phyloP scores from a whole-genome alignment of 1,284 basidiomycete genomes.

The Papiliotrema laurentii region DNA sequence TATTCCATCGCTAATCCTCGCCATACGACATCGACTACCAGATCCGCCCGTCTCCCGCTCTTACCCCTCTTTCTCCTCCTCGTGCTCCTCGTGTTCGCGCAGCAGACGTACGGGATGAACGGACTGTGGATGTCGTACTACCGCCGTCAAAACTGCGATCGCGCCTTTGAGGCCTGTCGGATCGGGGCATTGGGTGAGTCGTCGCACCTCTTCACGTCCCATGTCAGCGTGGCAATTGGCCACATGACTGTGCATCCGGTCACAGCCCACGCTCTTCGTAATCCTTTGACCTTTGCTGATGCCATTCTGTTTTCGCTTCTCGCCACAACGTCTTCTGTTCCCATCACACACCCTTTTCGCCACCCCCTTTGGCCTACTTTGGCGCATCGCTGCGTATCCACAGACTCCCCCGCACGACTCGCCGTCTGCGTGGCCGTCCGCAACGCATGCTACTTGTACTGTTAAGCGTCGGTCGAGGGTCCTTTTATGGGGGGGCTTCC shows the following conservation, averaged over 20 bases:
- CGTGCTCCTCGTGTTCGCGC: neutral
- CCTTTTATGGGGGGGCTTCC: too few relatives aligned
- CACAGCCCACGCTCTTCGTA: neutral
- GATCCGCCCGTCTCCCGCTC: too few relatives aligned
- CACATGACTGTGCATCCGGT: neutral
- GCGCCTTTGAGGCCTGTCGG: neutral
- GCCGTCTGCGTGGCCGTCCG: neutral
- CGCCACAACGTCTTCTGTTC: neutral
- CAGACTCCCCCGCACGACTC: neutral
- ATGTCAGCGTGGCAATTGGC: neutral
- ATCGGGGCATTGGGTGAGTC: neutral
- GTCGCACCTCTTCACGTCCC: neutral
- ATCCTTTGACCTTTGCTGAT: neutral
- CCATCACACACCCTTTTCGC: neutral
- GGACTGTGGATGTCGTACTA: neutral
- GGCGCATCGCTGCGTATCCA: too few relatives aligned
- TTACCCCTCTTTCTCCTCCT: neutral
- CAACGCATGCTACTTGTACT: conserved; percentile 3
- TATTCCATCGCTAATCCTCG: too few relatives aligned
- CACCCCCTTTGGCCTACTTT: neutral
- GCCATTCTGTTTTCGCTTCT: neutral
- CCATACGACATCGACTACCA: too few relatives aligned
- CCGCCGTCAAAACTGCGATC: conserved; percentile 3
- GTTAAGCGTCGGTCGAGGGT: neutral
- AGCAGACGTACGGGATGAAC: neutral